These are phyloP conservation scores for Pilatotrama ljubarskyi DNA, from an alignment of 768 basidiomycete species.

Conservation along the genomic window DNA sequence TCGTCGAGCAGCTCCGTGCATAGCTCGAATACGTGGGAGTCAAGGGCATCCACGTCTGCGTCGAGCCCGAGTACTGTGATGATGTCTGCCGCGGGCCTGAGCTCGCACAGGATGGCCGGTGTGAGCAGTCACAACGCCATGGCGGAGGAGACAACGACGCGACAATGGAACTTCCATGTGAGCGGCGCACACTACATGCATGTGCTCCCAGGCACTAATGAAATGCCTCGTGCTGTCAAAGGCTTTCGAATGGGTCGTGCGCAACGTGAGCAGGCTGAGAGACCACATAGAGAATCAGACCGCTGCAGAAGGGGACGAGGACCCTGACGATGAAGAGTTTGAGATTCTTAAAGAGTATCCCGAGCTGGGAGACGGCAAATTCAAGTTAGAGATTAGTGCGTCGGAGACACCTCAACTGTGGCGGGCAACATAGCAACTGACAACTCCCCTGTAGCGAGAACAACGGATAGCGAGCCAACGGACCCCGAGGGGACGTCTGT, in stretches of 20 bases:
- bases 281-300: conserved; percentile 51
- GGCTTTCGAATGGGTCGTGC: conserved; percentile 76
- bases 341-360: conserved; percentile 67
- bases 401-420: neutral
- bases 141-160: conserved; percentile 47
- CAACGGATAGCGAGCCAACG: neutral
- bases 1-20: conserved; percentile 25
- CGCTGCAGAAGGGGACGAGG: conserved; percentile 10
- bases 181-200: conserved; percentile 18
- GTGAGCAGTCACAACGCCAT: conserved; percentile 13
- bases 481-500: conserved; percentile 8
- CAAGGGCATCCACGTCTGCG: conserved; percentile 26
- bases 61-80: conserved; percentile 27
- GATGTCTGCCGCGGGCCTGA: conserved; percentile 18
- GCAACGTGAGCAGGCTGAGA: conserved; percentile 54
- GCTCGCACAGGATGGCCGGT: conserved; percentile 15
- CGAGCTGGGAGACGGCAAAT: conserved; percentile 66
- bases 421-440: neutral
- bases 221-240: conserved; percentile 25
- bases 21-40: conserved; percentile 30
- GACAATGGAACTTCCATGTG: conserved; percentile 69
- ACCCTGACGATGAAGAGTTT: conserved; percentile 44
- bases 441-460: conserved; percentile 13
- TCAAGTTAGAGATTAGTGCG: conserved; percentile 70
- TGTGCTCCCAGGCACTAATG: neutral